Evolutionary conservation across 2,329 filamentous ascomycete species (phyloP).

Genomic region (Fusarium sp.): DNA sequence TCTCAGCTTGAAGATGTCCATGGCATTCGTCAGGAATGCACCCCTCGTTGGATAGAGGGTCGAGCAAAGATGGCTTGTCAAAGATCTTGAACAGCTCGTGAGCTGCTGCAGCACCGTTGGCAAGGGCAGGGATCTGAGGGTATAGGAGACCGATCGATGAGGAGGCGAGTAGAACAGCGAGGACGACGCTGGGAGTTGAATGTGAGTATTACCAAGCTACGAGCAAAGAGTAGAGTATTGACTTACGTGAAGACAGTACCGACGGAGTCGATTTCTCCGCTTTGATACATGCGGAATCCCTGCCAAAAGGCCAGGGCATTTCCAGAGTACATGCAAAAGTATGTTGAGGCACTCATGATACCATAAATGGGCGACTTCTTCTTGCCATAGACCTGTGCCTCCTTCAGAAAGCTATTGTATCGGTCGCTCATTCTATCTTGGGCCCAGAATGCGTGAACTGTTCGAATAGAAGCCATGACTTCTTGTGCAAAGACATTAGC

Average conservation of each 20-base stretch:
- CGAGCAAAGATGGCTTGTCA: slow-evolving; percentile 28
- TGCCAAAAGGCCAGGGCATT: slow-evolving; percentile 60
- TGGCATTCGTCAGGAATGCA: slow-evolving; percentile 21
- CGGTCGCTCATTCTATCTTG: slow-evolving; percentile 51
- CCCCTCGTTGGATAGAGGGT: slow-evolving; percentile 19
- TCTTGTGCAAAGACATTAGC: slow-evolving; percentile 52
- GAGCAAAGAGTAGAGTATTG: rapidly evolving
- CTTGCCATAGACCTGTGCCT: slow-evolving; percentile 51
- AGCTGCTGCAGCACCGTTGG: slow-evolving; percentile 33
- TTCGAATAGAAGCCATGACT: slow-evolving; percentile 54
- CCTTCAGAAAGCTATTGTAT: slow-evolving; percentile 53
- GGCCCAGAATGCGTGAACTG: slow-evolving; percentile 60
- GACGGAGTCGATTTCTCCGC: slow-evolving; percentile 52
- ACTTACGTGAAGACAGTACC: slow-evolving; percentile 56
- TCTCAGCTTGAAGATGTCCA: slow-evolving; percentile 62
- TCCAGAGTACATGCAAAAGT: slow-evolving; percentile 55
- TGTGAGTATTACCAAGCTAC: neutral
- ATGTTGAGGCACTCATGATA: slow-evolving; percentile 53
- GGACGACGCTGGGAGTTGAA: slow-evolving; percentile 1
- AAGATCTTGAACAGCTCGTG: slow-evolving; percentile 31
- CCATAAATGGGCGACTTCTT: slow-evolving; percentile 55
- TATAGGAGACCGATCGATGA: slow-evolving; percentile 19
- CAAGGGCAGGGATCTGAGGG: slow-evolving; percentile 29
- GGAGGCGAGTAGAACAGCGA: slow-evolving; percentile 34
- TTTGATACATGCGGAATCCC: slow-evolving; percentile 53